A percentile compares a stretch with the other conserved stretches of the same genome.
These are phyloP conservation scores for Coriolopsis trogii DNA, from an alignment of 1,284 basidiomycete species.

Conservation along the genomic window DNA sequence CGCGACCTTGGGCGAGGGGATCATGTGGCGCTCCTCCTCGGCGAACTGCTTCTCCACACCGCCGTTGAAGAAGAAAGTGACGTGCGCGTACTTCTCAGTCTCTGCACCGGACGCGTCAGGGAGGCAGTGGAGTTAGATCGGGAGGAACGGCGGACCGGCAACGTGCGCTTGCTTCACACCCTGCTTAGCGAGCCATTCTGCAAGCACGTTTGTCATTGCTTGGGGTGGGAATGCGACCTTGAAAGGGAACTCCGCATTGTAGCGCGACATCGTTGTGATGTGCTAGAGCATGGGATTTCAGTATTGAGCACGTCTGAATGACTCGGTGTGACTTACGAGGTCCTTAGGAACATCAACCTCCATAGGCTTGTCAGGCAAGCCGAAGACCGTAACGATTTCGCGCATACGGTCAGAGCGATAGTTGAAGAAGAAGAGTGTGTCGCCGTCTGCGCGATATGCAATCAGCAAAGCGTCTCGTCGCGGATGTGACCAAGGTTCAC, in stretches of 20 bases:
- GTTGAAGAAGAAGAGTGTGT: conserved; percentile 94
- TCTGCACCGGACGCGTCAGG: conserved; percentile 44
- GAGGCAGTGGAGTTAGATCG: not conserved
- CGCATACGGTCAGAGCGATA: conserved; percentile 94
- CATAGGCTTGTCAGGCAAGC: conserved; percentile 80
- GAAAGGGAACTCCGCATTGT: conserved; percentile 90
- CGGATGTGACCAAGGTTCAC: conserved; percentile 37
- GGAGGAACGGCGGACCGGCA: conserved; percentile 52
- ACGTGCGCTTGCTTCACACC: conserved; percentile 85
- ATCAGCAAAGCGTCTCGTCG: not conserved
- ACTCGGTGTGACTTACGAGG: conserved; percentile 50
- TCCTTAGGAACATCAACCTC: conserved; percentile 83
- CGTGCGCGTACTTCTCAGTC: conserved; percentile 94
- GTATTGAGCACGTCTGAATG: not conserved
- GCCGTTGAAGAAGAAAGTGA: conserved; percentile 97
- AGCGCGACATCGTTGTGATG: conserved; percentile 92
- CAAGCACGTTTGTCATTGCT: conserved; percentile 88
- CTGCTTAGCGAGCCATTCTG: conserved; percentile 83
- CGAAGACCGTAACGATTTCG: conserved; percentile 82
- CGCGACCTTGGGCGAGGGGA: conserved; percentile 87
- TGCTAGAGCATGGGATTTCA: conserved; percentile 44
- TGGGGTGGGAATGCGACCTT: conserved; percentile 87
- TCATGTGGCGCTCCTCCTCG: conserved; percentile 84
- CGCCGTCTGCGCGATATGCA: conserved; percentile 44
- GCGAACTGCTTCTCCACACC: conserved; percentile 90